Evolutionary conservation across 2,329 filamentous ascomycete species (phyloP).

Genomic region (Trichophaea hybrida): DNA sequence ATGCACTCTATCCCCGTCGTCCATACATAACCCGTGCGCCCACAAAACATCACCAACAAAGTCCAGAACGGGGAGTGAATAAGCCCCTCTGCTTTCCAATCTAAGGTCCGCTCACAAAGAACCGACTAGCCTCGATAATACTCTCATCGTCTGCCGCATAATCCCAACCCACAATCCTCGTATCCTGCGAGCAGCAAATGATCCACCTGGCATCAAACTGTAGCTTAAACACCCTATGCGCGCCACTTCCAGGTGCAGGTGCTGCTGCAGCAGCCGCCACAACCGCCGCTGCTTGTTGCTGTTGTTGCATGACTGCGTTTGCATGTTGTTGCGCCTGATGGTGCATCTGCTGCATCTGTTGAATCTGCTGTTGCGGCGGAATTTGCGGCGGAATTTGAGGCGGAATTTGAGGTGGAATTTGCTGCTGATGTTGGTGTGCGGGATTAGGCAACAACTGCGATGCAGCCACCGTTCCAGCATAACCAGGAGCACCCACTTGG

Average conservation of each 20-base stretch:
- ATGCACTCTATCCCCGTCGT: too few relatives aligned
- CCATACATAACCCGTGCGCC: too few relatives aligned
- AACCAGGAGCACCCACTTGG: constrained; percentile 11
- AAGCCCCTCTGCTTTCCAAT: not conserved
- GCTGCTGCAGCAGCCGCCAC: constrained; percentile 5
- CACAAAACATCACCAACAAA: too few relatives aligned
- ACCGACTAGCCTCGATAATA: constrained; percentile 60
- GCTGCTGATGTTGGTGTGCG: constrained; percentile 12
- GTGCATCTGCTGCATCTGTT: constrained; percentile 2
- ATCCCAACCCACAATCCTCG: constrained; percentile 91
- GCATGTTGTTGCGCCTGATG: constrained; percentile 22
- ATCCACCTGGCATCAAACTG: constrained; percentile 91
- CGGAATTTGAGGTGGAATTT: not conserved
- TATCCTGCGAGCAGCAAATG: constrained; percentile 85
- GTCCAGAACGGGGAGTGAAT: too few relatives aligned
- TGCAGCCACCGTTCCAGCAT: constrained; percentile 15
- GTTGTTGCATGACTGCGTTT: constrained; percentile 7
- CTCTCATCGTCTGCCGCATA: constrained; percentile 79
- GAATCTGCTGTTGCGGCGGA: constrained; percentile 9
- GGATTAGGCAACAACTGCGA: constrained; percentile 13
- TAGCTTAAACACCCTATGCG: constrained; percentile 73
- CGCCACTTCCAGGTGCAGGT: constrained; percentile 12
- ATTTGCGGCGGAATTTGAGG: not conserved
- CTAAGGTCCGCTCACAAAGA: constrained; percentile 42
- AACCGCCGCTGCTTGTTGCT: not conserved